These are phyloP conservation scores for Xylaria sp. DNA, from an alignment of 2,329 filamentous ascomycete genomes.

Conservation along the genomic window DNA sequence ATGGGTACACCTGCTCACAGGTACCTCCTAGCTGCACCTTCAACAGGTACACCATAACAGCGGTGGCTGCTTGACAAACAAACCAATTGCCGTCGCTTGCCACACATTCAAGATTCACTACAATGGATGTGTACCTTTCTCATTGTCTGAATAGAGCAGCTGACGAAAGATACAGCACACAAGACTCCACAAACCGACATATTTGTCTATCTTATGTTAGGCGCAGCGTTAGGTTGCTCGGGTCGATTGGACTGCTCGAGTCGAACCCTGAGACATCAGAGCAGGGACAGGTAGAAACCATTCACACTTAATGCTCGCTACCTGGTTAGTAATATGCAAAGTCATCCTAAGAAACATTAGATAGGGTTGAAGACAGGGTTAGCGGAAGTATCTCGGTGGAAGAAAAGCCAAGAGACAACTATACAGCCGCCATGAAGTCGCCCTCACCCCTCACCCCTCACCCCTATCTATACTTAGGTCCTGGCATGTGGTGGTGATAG, in stretches of 20 bases:
- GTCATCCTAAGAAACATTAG: conserved; percentile 18
- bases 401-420: background rate
- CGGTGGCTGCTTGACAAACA: conserved; percentile 5
- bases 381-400: conserved; percentile 22
- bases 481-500: conserved; percentile 5
- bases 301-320: conserved; percentile 13
- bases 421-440: conserved; percentile 12
- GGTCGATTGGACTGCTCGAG: background rate
- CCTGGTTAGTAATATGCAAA: conserved; percentile 11
- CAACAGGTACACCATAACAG: conserved; percentile 2
- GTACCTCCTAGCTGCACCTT: background rate
- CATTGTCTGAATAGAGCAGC: conserved; percentile 7
- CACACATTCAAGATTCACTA: background rate
- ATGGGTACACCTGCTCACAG: background rate
- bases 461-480: no score
- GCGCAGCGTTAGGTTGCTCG: background rate
- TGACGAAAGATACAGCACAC: background rate
- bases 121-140: background rate
- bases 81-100: conserved; percentile 2
- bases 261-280: conserved; percentile 18
- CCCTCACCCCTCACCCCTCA: no score
- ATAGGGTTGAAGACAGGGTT: conserved; percentile 6
- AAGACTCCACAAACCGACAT: conserved; percentile 1
- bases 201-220: conserved; percentile 19
- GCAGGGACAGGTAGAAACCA: background rate